These are phyloP conservation scores for Epichloe sibirici DNA, from an alignment of 2,329 filamentous ascomycete genomes.

Conservation along the genomic window DNA sequence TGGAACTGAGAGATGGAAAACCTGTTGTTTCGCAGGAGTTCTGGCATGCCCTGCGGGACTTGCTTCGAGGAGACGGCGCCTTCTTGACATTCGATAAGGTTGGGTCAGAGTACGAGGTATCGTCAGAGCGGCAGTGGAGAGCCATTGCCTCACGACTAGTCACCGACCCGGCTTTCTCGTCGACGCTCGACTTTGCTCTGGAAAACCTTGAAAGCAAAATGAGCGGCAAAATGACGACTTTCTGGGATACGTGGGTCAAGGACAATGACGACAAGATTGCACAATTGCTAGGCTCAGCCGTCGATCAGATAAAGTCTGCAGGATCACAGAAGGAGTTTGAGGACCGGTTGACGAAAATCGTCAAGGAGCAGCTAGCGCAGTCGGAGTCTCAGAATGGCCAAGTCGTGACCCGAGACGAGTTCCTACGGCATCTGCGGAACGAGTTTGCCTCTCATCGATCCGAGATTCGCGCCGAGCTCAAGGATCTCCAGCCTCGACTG, in stretches of 20 bases:
- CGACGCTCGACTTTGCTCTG: conserved; percentile 15
- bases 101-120: conserved; percentile 23
- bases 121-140: conserved; percentile 35
- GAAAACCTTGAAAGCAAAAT: conserved; percentile 16
- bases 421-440: conserved; percentile 30
- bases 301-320: conserved; percentile 23
- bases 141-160: conserved; percentile 31
- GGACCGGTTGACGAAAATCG: conserved; percentile 21
- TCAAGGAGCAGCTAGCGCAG: conserved; percentile 25
- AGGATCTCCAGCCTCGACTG: conserved; percentile 23
- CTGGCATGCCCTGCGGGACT: conserved; percentile 51
- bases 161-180: conserved; percentile 18
- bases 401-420: conserved; percentile 36
- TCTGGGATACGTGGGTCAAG: conserved; percentile 41
- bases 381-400: conserved; percentile 15
- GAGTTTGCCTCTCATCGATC: conserved; percentile 25
- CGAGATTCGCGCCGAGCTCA: conserved; percentile 29
- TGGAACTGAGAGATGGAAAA: conserved; percentile 40
- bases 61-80: conserved; percentile 35
- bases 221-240: conserved; percentile 20
- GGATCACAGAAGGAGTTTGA: conserved; percentile 23
- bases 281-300: conserved; percentile 17
- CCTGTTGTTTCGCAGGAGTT: conserved; percentile 47
- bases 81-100: conserved; percentile 34
- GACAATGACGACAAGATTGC: conserved; percentile 33